Evolutionary conservation across 768 basidiomycete species (phyloP).

Genomic region (Leucosporidium yakuticum): DNA sequence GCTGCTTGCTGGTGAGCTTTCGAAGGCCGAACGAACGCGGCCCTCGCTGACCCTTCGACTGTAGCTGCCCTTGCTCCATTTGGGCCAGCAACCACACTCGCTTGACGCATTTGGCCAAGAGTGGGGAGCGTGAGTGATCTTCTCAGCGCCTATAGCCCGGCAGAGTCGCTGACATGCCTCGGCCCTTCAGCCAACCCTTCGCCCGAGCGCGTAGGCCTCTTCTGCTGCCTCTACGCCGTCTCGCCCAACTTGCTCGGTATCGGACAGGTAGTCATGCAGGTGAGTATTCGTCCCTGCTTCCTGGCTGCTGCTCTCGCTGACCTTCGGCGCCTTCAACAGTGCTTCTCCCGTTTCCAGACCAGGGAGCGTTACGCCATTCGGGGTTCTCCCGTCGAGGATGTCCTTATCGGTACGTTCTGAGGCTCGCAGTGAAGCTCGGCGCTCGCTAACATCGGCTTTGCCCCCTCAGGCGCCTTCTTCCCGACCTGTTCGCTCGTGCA

Average conservation of each 20-base stretch:
- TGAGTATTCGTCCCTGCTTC: too few relatives aligned
- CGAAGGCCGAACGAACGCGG: not conserved
- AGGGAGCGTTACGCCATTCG: slow-evolving; percentile 24
- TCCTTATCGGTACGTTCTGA: slow-evolving; percentile 15
- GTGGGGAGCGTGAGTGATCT: slow-evolving; percentile 9
- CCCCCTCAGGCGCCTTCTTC: slow-evolving; percentile 16
- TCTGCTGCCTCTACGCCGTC: slow-evolving; percentile 23
- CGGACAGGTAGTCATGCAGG: slow-evolving; percentile 18
- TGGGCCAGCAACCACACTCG: slow-evolving; percentile 17
- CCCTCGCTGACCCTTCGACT: not conserved
- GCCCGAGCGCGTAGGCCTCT: slow-evolving; percentile 14
- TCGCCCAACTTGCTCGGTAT: slow-evolving; percentile 22
- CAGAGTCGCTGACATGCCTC: not conserved
- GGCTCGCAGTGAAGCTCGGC: not conserved
- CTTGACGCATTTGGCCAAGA: slow-evolving; percentile 3
- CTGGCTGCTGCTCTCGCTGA: too few relatives aligned
- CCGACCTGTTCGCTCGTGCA: slow-evolving; percentile 28
- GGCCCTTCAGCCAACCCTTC: slow-evolving; percentile 12
- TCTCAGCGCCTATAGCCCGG: not conserved
- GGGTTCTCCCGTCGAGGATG: slow-evolving; percentile 24
- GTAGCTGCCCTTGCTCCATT: slow-evolving; percentile 30
- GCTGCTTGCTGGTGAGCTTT: slow-evolving; percentile 12
- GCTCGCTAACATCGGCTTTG: not conserved
- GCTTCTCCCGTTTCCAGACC: slow-evolving; percentile 20
- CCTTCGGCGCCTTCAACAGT: slow-evolving; percentile 1